Evolutionary conservation across 805 yeast species (phyloP).

Genomic region (Priceomyces castillae): DNA sequence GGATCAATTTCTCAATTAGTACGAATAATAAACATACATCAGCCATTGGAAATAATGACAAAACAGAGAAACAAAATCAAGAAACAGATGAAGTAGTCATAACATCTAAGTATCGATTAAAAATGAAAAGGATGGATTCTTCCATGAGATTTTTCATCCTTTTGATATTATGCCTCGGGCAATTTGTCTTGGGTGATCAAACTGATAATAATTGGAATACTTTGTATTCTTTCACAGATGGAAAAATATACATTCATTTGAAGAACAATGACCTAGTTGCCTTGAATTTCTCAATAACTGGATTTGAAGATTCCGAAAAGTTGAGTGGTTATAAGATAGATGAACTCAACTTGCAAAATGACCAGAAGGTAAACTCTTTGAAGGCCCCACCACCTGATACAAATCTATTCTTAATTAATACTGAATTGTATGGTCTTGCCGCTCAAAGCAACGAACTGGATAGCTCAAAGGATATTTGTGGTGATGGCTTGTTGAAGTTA

Average conservation of each 20-base stretch:
- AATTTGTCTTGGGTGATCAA: background rate
- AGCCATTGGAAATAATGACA: background rate
- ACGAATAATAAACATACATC: background rate
- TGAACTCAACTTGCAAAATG: conserved; percentile 17
- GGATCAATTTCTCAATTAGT: background rate
- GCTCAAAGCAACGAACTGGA: background rate
- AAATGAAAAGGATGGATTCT: background rate
- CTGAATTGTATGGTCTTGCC: conserved; percentile 28
- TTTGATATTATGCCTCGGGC: background rate
- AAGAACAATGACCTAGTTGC: conserved; percentile 35
- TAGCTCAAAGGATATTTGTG: conserved; percentile 17
- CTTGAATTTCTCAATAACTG: conserved; percentile 35
- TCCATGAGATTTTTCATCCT: background rate
- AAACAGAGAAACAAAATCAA: too few relatives aligned
- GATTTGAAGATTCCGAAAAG: conserved; percentile 16
- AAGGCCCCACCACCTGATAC: conserved; percentile 33
- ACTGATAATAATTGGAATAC: conserved; percentile 26
- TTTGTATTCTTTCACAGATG: conserved; percentile 32
- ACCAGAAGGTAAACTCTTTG: conserved; percentile 20
- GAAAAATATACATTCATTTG: conserved; percentile 34
- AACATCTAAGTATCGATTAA: too few relatives aligned
- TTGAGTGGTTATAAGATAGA: conserved; percentile 5
- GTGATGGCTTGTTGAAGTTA: conserved; percentile 24
- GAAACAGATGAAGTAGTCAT: too few relatives aligned
- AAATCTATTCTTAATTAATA: conserved; percentile 28